A percentile compares a stretch with the other conserved stretches of the same genome.
These are phyloP conservation scores for Fusarium subglutinans DNA, from an alignment of 2,329 filamentous ascomycete genomes.

Conservation along the genomic window DNA sequence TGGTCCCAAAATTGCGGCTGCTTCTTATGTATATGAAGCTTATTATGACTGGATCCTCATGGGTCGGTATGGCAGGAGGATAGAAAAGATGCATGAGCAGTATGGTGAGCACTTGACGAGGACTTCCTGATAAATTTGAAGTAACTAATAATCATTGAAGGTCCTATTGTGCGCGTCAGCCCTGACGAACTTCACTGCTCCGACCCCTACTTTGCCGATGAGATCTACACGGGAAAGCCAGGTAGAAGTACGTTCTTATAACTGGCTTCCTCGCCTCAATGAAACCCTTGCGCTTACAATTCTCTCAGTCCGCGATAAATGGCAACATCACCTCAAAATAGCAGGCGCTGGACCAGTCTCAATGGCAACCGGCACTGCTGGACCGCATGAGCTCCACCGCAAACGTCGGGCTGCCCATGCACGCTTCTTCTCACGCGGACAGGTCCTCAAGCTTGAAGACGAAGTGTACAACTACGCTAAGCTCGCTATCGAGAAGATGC, in stretches of 20 bases:
- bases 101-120: constrained; percentile 43
- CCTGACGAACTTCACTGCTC: constrained; percentile 52
- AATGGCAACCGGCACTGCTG: constrained; percentile 12
- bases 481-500: constrained; percentile 44
- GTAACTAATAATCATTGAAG: constrained; percentile 6
- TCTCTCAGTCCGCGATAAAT: constrained; percentile 36
- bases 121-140: accelerated
- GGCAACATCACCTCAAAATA: constrained; percentile 31
- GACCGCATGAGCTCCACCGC: constrained; percentile 46
- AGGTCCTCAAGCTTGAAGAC: constrained; percentile 43
- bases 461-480: constrained; percentile 40
- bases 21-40: constrained; percentile 50
- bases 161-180: constrained; percentile 51
- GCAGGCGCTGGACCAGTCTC: constrained; percentile 17
- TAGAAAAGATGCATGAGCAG: constrained; percentile 48
- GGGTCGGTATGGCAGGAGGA: constrained; percentile 50
- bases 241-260: constrained; percentile 15
- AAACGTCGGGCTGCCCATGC: constrained; percentile 43
- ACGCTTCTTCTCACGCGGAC: constrained; percentile 48
- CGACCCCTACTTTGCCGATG: constrained; percentile 49
- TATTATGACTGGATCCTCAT: constrained; percentile 50
- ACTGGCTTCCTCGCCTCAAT: background rate
- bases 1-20: constrained; percentile 50
- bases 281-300: background rate
- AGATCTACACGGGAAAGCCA: constrained; percentile 47